Evolutionary conservation across 306 rosid species (phyloP), one percentile per base, ranked within the genome.

Genomic region (Echinosophora koreensis): DNA sequence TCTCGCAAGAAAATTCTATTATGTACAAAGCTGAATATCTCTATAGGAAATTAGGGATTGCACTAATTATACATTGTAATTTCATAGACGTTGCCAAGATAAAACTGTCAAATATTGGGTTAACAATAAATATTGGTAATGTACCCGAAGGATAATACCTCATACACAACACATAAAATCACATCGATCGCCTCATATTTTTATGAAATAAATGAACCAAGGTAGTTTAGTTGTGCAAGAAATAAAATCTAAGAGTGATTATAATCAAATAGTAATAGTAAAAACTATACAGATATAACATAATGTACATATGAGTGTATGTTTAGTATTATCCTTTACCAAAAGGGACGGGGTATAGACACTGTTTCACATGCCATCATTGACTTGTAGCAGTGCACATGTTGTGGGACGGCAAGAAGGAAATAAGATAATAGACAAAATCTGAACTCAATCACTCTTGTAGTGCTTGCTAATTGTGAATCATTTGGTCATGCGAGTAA

Each of bases 401-500:
- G 13, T 14, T 72, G 14, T 72, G 42, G 15, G 4, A 10, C 2
- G 7, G 71, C 14, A 51, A 30, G 12, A 12, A 3, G 71, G 35
- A 60, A 44, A n/a, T 18, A 66, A 5, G 3, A 73, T 15, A 22
- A 69, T n/a, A 32, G 67, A 58, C 8, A 60, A 18, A 32, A 32
- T 57, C 30, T 57, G 13, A 57, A 56, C 51, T 8, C 73, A 68
- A 27, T 47, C 56, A 80, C 17, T 56, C 49, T 68, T 18, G 55
- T 34, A n/a, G 71, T 54, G 56, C 11, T 18, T 16, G 54, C 44
- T 51, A 37, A 61, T 41, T 81, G 28, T 41, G 52, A 41, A 76
- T n/a, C n/a, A n/a, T n/a, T n/a, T n/a, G n/a, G n/a, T n/a, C 61
- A 9, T n/a, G 71, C 41, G 9, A 15, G 67, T 4, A 34, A 18